A percentile compares a stretch with the other conserved stretches of the same genome.
These are phyloP conservation scores for Pichia nakasei DNA, from an alignment of 805 yeast genomes.

Conservation along the genomic window DNA sequence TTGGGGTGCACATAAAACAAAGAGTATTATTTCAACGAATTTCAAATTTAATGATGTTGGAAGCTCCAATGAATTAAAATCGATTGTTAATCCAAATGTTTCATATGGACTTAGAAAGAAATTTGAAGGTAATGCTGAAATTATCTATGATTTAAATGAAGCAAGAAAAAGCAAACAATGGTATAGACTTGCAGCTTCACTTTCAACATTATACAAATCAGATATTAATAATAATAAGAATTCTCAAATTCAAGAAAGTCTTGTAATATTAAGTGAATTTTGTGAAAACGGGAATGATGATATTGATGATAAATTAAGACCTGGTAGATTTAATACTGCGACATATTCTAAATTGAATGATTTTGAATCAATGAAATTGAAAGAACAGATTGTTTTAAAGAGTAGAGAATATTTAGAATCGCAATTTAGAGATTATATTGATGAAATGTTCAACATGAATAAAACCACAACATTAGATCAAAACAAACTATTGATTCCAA, in stretches of 20 bases:
- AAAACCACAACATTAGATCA: conserved; percentile 3
- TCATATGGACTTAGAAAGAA: conserved; percentile 37
- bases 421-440: conserved; percentile 72
- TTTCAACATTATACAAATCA: conserved; percentile 49
- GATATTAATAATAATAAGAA: conserved; percentile 51
- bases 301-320: conserved; percentile 24
- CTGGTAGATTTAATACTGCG: conserved; percentile 28
- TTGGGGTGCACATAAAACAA: conserved; percentile 23
- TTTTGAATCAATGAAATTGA: conserved; percentile 28
- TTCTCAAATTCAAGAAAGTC: conserved; percentile 64
- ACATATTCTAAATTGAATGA: conserved; percentile 21
- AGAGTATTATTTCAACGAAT: conserved; percentile 22
- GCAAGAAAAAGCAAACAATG: conserved; percentile 44
- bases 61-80: conserved; percentile 11
- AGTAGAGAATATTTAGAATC: conserved; percentile 57
- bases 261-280: conserved; percentile 54
- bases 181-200: conserved; percentile 51
- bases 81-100: conserved; percentile 26
- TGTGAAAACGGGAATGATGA: conserved; percentile 29
- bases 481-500: conserved; percentile 30
- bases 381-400: conserved; percentile 41
- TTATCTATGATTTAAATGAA: conserved; percentile 63
- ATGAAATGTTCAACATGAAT: conserved; percentile 47
- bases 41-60: conserved; percentile 25
- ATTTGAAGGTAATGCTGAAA: conserved; percentile 68